Evolutionary conservation across 768 basidiomycete species (phyloP).

Genomic region (Floccularia luteovirens): DNA sequence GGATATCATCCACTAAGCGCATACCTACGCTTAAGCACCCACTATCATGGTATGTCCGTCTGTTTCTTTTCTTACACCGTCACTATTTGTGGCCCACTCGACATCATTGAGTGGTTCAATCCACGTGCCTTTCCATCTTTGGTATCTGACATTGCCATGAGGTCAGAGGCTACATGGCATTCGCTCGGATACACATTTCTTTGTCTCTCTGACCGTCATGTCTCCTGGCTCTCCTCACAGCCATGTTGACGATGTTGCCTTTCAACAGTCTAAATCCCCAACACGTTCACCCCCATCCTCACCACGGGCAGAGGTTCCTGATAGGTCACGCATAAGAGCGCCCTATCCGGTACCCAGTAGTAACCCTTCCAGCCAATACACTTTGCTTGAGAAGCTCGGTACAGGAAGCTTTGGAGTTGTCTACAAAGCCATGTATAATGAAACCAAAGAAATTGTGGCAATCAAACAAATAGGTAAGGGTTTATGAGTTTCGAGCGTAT

Average conservation of each 20-base stretch:
- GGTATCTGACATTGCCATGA: too few species aligned
- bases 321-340: constrained; percentile 34
- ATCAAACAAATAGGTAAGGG: constrained; percentile 95
- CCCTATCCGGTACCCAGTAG: constrained; percentile 65
- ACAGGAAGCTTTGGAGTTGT: constrained; percentile 96
- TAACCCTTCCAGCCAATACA: constrained; percentile 88
- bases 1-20: too few species aligned
- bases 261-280: constrained; percentile 29
- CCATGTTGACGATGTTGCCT: constrained; percentile 25
- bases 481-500: not conserved
- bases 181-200: too few species aligned
- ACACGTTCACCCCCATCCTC: constrained; percentile 42
- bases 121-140: too few species aligned
- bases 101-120: too few species aligned
- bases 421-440: constrained; percentile 95
- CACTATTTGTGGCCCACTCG: too few species aligned
- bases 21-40: too few species aligned
- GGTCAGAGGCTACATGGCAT: too few species aligned
- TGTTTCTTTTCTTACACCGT: too few species aligned
- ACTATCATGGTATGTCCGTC: too few species aligned
- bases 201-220: constrained; percentile 31
- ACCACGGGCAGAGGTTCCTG: constrained; percentile 40
- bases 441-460: constrained; percentile 90
- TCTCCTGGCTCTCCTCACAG: constrained; percentile 37
- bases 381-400: constrained; percentile 91